A percentile compares a stretch with the other conserved stretches of the same genome.
Evolutionary conservation across 257 asterid species (phyloP).

Genomic region (Salvia miltiorrhiza): DNA sequence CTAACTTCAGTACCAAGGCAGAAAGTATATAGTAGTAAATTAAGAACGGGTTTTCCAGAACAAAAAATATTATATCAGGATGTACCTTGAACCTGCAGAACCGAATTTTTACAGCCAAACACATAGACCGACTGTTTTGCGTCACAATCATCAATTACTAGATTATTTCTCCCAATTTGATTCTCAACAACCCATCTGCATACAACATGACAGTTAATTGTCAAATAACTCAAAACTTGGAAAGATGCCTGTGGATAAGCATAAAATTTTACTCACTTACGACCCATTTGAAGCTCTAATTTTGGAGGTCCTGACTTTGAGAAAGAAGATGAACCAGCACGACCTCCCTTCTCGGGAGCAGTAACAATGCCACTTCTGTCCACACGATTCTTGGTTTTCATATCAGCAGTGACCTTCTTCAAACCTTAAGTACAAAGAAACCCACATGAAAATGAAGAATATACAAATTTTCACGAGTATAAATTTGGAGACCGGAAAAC

Average conservation of each 20-base stretch:
- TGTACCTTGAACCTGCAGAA: slow-evolving; percentile 82
- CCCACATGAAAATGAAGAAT: background rate
- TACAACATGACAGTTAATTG: slow-evolving; percentile 17
- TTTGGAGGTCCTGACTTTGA: slow-evolving; percentile 88
- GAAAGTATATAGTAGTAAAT: background rate
- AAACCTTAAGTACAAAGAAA: slow-evolving; percentile 45
- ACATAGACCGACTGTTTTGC: slow-evolving; percentile 89
- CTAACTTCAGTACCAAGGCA: background rate
- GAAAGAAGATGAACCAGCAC: slow-evolving; percentile 47
- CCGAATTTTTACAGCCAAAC: slow-evolving; percentile 92
- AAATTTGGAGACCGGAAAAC: background rate
- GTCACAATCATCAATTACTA: slow-evolving; percentile 94
- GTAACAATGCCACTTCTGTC: slow-evolving; percentile 70
- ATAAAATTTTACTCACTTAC: slow-evolving; percentile 67
- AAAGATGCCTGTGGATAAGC: slow-evolving; percentile 7
- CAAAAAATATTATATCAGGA: background rate
- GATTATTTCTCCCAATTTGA: slow-evolving; percentile 75
- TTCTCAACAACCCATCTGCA: slow-evolving; percentile 98
- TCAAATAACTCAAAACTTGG: slow-evolving; percentile 10
- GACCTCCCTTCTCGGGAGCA: slow-evolving; percentile 55
- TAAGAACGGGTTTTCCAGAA: background rate
- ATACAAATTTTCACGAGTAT: background rate
- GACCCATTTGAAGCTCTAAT: slow-evolving; percentile 98
- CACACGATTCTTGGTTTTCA: slow-evolving; percentile 86
- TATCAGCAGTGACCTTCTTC: slow-evolving; percentile 88